Evolutionary conservation across 75 land plant genomes (phyloP).

Genomic region (Azolla pinnata): DNA sequence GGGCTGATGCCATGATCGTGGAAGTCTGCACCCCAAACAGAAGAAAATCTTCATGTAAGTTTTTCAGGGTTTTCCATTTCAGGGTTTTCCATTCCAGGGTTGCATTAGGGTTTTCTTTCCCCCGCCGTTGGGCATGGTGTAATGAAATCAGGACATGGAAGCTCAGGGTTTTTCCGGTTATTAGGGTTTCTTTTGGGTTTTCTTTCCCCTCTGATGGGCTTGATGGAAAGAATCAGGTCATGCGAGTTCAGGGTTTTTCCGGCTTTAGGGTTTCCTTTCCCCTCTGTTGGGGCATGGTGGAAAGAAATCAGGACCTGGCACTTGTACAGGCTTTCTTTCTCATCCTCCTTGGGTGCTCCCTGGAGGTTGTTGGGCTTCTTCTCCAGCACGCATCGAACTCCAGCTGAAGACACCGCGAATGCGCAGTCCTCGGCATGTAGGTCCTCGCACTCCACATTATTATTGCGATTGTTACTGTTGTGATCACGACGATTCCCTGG

Average conservation of each 20-base stretch:
- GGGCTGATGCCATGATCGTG: not conserved
- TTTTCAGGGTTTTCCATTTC: too few species aligned
- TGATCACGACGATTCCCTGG: too few species aligned
- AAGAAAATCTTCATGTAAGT: not conserved
- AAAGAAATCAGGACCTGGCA: slow-evolving; percentile 13
- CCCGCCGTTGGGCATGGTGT: not conserved
- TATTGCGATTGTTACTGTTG: too few species aligned
- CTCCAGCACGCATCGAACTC: slow-evolving; percentile 40
- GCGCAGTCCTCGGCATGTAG: slow-evolving; percentile 35
- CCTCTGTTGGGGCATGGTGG: not conserved
- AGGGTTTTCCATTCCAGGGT: too few species aligned
- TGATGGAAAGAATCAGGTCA: not conserved
- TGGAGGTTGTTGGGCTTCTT: too few species aligned
- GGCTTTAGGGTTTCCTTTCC: not conserved
- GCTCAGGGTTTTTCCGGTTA: too few species aligned
- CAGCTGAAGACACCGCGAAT: slow-evolving; percentile 38
- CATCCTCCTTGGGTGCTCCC: not conserved
- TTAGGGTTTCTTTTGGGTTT: too few species aligned
- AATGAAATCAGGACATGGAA: not conserved
- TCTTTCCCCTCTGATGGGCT: not conserved
- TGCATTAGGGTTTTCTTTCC: not conserved
- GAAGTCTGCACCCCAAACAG: slow-evolving; percentile 2
- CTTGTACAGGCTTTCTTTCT: slow-evolving; percentile 7
- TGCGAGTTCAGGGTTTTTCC: not conserved
- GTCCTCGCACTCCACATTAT: slow-evolving; percentile 29